phyloP scores from a whole-genome alignment of 495 filamentous ascomycete genomes.

The Annulohypoxylon bovei region DNA sequence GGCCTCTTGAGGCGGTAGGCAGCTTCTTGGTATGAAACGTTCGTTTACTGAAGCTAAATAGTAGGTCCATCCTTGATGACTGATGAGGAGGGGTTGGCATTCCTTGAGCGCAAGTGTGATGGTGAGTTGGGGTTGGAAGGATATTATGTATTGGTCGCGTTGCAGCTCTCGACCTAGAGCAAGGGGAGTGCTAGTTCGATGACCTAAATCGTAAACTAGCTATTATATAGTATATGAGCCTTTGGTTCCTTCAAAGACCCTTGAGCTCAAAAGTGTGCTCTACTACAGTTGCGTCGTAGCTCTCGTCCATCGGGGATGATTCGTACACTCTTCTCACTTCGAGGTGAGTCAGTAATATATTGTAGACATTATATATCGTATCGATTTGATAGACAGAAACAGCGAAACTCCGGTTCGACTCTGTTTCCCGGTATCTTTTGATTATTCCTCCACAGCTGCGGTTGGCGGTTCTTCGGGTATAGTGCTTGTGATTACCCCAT shows the following conservation, averaged over 20 bases:
- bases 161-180: not conserved
- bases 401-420: not conserved
- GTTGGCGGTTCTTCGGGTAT: conserved; percentile 34
- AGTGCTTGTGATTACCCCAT: conserved; percentile 30
- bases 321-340: conserved; percentile 12
- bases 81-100: not conserved
- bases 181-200: not conserved
- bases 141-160: not conserved
- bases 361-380: conserved; percentile 42
- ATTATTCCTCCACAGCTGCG: conserved; percentile 35
- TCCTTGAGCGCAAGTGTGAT: not conserved
- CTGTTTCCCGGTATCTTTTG: not conserved
- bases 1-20: not conserved
- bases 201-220: not conserved
- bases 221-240: conserved; percentile 18
- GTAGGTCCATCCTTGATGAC: not conserved
- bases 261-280: not conserved
- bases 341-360: conserved; percentile 17
- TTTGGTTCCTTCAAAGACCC: not conserved
- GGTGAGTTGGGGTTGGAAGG: not conserved
- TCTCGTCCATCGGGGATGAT: not conserved
- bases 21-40: not conserved
- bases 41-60: not conserved
- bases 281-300: not conserved
- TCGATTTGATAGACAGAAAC: conserved; percentile 18